Evolutionary conservation across 192 early-diverging fungal species (phyloP), one percentile per base, ranked within the genome.

Genomic region (Borealophlyctis nickersoniae): DNA sequence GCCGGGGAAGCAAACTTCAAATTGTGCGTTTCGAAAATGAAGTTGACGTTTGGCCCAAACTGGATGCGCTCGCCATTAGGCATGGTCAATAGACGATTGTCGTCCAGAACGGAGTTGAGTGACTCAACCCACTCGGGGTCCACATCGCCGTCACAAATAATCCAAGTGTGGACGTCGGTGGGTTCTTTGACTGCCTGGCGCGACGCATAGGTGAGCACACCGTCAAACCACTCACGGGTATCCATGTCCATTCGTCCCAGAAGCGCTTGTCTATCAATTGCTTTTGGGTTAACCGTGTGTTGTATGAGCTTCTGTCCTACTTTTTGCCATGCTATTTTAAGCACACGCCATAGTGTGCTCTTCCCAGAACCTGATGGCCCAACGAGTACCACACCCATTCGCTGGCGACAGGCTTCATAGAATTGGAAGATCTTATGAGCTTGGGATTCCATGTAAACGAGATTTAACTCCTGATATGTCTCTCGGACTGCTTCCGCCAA

Each of bases 81-180:
- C 79, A 85, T 83, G 1, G 83, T 85, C 29, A 85, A 52, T 3
- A 85, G 63, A 2, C 79, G 58, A 56, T 85, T 85, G 66, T 85
- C 83, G 56, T 85, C 83, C 24, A 85, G 56, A 7, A 85, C 83
- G 24, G 83, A 85, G 63, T 85, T 85, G 14, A 85, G 60, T 3
- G 79, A 81, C 64, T 85, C 83, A 24, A 85, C 67, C 83, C 83
- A 85, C 45, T 82, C 83, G 0, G 83, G 83, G 53, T 85, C 83
- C 52, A 85, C 67, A 61, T 85, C 83, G 14, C 83, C 83, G 57
- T 85, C 83, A 49, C 73, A 85, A n/a, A 83, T 31, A 61, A 85
- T 79, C 83, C 83, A 85, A 0, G 79, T 77, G 58, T 78, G 74
- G 0, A 58, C 68, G 56, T 85, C 68, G 9, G 65, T 27, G 14